A percentile compares a stretch with the other conserved stretches of the same genome.
These are phyloP conservation scores for Exsudoporus frostii DNA, from an alignment of 768 basidiomycete species.

Conservation along the genomic window DNA sequence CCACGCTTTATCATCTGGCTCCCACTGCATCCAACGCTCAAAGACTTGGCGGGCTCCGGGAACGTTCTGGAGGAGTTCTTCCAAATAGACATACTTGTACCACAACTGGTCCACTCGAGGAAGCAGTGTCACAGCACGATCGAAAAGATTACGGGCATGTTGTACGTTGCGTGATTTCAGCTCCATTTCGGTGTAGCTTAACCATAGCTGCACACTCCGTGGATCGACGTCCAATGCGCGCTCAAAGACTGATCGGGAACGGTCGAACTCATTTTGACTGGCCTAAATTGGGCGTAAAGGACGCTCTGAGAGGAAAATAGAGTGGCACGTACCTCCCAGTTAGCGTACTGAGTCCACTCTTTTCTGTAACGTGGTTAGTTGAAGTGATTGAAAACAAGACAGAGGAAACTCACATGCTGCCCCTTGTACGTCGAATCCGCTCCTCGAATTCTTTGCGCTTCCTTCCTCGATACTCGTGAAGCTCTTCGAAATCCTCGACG, in stretches of 20 bases:
- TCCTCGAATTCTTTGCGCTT: constrained; percentile 96
- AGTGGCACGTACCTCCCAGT: constrained; percentile 65
- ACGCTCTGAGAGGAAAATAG: not conserved
- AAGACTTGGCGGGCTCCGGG: constrained; percentile 97
- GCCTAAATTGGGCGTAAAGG: constrained; percentile 47
- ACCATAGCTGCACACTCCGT: constrained; percentile 86
- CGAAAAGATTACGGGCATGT: constrained; percentile 94
- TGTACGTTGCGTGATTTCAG: constrained; percentile 97
- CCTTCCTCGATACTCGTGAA: constrained; percentile 85
- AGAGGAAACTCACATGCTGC: constrained; percentile 62
- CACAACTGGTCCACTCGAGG: constrained; percentile 96
- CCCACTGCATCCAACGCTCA: constrained; percentile 99
- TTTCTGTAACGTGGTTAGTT: constrained; percentile 45
- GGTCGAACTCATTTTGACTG: constrained; percentile 93
- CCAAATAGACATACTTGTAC: constrained; percentile 99
- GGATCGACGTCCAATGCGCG: constrained; percentile 96
- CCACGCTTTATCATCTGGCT: constrained; percentile 99
- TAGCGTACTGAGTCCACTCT: constrained; percentile 85
- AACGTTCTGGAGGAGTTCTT: constrained; percentile 94
- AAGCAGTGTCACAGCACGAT: constrained; percentile 93
- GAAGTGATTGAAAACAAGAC: not conserved
- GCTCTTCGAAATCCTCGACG: constrained; percentile 92
- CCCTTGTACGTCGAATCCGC: constrained; percentile 72
- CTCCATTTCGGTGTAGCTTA: constrained; percentile 95
- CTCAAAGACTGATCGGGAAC: constrained; percentile 94